Conservation (phyloP, 768 basidiomycete species). For the Galerina sulciceps region DNA sequence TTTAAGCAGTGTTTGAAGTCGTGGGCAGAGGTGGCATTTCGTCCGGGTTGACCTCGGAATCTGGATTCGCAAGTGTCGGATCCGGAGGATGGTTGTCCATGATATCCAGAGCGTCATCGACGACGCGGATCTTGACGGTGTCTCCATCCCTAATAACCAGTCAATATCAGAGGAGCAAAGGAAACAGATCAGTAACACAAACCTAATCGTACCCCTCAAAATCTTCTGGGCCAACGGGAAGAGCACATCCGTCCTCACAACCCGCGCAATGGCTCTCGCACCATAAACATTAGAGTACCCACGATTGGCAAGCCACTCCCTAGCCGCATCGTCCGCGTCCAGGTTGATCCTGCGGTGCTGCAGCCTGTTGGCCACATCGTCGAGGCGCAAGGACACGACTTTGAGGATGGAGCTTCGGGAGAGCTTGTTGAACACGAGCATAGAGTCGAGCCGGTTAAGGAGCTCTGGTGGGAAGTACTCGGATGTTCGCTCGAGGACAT, state of each 20-base stretch:
- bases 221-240: conserved; percentile 84
- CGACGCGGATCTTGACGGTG: conserved; percentile 57
- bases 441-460: conserved; percentile 86
- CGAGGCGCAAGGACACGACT: conserved; percentile 77
- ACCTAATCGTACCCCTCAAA: conserved; percentile 70
- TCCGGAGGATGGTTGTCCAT: conserved; percentile 67
- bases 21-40: conserved; percentile 4
- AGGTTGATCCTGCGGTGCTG: conserved; percentile 68
- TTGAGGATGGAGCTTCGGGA: conserved; percentile 72
- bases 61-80: conserved; percentile 28
- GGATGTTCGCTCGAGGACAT: conserved; percentile 76
- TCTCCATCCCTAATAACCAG: conserved; percentile 62
- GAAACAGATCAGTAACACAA: conserved; percentile 44
- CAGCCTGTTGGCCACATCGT: conserved; percentile 73
- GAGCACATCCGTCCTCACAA: conserved; percentile 80
- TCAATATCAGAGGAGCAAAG: neutral
- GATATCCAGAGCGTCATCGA: conserved; percentile 50
- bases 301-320: conserved; percentile 69
- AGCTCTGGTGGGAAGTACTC: conserved; percentile 91
- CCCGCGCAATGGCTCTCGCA: conserved; percentile 85
- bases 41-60: conserved; percentile 28
- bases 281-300: conserved; percentile 90
- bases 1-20: too few relatives aligned
- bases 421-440: conserved; percentile 91
- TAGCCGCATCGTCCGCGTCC: conserved; percentile 66